These are phyloP conservation scores for Pyrenophora graminea DNA, from an alignment of 2,329 filamentous ascomycete species.

Conservation along the genomic window DNA sequence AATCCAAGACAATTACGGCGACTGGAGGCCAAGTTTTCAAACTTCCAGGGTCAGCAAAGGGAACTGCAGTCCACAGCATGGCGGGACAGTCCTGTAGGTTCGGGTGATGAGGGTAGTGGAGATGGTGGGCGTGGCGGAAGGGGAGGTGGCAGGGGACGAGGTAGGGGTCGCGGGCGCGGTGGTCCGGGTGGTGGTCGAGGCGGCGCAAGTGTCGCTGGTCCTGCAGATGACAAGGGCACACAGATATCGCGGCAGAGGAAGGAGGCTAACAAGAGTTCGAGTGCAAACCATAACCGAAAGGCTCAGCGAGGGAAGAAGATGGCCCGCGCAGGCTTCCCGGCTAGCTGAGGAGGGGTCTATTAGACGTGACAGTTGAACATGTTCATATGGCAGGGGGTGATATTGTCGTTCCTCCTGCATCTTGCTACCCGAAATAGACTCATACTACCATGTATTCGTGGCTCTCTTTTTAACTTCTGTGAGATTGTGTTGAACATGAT, in stretches of 20 bases:
- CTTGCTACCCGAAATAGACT: too few species aligned
- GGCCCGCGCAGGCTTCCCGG: slow-evolving; percentile 59
- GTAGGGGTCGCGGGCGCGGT: slow-evolving; percentile 41
- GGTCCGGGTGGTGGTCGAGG: slow-evolving; percentile 40
- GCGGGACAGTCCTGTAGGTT: slow-evolving; percentile 55
- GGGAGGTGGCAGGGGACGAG: slow-evolving; percentile 43
- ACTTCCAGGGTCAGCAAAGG: slow-evolving; percentile 68
- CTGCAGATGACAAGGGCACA: slow-evolving; percentile 71
- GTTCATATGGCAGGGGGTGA: too few species aligned
- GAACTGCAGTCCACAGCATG: slow-evolving; percentile 68
- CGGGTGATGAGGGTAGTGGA: slow-evolving; percentile 56
- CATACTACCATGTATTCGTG: too few species aligned
- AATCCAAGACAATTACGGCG: slow-evolving; percentile 70
- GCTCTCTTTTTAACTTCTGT: too few species aligned
- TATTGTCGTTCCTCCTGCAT: too few species aligned
- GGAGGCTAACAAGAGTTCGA: slow-evolving; percentile 78
- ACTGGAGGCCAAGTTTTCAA: slow-evolving; percentile 71
- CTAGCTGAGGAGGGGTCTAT: slow-evolving; percentile 12
- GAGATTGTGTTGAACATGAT: too few species aligned
- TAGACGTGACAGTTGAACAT: too few species aligned
- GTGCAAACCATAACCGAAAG: slow-evolving; percentile 84
- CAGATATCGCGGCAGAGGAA: slow-evolving; percentile 74
- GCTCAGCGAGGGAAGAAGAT: slow-evolving; percentile 69
- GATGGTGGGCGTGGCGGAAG: slow-evolving; percentile 54
- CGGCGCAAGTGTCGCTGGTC: slow-evolving; percentile 64